These are phyloP conservation scores for Monosporozyma unispora DNA, from an alignment of 805 yeast species.

Conservation along the genomic window DNA sequence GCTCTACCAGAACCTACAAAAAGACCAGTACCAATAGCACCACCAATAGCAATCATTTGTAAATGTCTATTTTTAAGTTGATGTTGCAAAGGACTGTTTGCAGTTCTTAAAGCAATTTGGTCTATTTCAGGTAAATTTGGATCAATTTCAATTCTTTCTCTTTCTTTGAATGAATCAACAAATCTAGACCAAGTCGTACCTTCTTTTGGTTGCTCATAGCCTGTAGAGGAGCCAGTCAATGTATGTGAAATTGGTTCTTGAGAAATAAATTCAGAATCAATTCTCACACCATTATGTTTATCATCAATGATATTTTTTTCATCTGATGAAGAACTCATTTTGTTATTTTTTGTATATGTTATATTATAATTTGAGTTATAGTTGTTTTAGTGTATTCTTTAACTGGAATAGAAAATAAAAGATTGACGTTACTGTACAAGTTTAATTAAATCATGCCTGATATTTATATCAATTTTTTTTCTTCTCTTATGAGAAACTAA, in stretches of 20 bases:
- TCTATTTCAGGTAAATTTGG: conserved; percentile 36
- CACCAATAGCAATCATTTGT: conserved; percentile 64
- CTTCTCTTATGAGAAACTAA: no score
- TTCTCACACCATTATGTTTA: neutral
- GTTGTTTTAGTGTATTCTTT: neutral
- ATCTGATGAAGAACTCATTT: conserved; percentile 1
- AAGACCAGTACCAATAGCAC: conserved; percentile 68
- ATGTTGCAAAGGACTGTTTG: conserved; percentile 50
- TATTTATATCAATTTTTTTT: no score
- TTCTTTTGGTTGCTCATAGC: neutral
- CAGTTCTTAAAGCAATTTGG: conserved; percentile 38
- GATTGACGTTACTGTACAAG: no score
- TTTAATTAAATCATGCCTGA: no score
- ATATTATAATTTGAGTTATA: neutral
- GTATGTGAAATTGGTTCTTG: conserved; percentile 2
- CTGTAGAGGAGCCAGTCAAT: neutral
- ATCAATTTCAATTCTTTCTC: conserved; percentile 40
- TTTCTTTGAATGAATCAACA: conserved; percentile 34
- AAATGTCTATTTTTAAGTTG: conserved; percentile 44
- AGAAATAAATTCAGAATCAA: conserved; percentile 1
- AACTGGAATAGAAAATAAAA: neutral
- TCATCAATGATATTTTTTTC: conserved; percentile 3
- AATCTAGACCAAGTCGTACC: conserved; percentile 1
- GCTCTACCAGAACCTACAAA: conserved; percentile 65
- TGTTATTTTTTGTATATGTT: neutral